Evolutionary conservation across 75 land plant genomes (phyloP).

Genomic region (Picea sitchensis): DNA sequence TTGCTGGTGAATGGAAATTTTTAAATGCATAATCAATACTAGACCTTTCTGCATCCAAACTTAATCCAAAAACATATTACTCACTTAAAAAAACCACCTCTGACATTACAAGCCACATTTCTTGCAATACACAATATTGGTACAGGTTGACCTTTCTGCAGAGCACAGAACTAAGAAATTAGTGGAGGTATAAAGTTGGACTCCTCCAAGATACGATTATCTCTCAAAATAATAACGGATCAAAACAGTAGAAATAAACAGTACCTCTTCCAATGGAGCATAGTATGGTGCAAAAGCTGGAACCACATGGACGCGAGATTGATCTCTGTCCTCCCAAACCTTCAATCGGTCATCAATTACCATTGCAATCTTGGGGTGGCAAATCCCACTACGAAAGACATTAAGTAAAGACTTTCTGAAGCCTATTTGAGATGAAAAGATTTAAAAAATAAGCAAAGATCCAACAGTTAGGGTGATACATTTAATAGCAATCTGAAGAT

Average conservation of each 20-base stretch:
- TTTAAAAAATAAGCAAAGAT: background rate
- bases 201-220: background rate
- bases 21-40: background rate
- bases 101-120: slow-evolving; percentile 92
- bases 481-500: background rate
- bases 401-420: slow-evolving; percentile 68
- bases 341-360: slow-evolving; percentile 93
- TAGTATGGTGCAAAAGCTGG: slow-evolving; percentile 92
- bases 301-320: slow-evolving; percentile 91
- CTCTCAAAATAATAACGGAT: background rate
- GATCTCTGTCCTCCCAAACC: slow-evolving; percentile 95
- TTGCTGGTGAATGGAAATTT: background rate
- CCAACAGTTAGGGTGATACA: background rate
- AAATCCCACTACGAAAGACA: slow-evolving; percentile 73
- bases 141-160: slow-evolving; percentile 52
- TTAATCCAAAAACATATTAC: slow-evolving; percentile 5
- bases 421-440: slow-evolving; percentile 28
- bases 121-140: slow-evolving; percentile 83
- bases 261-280: slow-evolving; percentile 93
- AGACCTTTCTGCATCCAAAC: background rate
- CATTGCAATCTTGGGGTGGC: slow-evolving; percentile 92
- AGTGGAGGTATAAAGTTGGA: background rate
- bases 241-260: background rate
- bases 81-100: slow-evolving; percentile 92
- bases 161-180: slow-evolving; percentile 1